Conservation (phyloP, 441 rosid species). For the Adansonia grandidieri region DNA sequence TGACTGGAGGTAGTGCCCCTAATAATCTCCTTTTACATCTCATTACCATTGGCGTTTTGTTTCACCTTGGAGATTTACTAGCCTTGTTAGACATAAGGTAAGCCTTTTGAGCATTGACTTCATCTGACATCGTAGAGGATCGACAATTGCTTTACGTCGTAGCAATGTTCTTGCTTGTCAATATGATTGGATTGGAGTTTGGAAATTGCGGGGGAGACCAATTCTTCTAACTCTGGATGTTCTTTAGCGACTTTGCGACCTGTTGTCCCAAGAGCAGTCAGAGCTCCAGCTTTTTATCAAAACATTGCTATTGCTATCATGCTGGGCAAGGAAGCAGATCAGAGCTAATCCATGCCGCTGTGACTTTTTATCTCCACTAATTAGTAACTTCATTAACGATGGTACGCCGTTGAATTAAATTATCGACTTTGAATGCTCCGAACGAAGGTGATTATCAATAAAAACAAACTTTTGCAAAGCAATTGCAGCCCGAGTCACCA, state of each 20-base stretch:
- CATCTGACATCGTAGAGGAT: background rate
- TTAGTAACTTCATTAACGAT: background rate
- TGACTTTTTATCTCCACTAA: background rate
- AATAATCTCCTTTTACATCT: background rate
- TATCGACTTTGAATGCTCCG: background rate
- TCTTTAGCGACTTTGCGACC: background rate
- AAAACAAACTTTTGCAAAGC: background rate
- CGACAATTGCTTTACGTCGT: background rate
- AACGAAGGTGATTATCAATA: background rate
- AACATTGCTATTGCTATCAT: background rate
- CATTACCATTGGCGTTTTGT: background rate
- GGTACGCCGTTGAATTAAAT: conserved; percentile 22
- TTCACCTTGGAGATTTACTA: background rate
- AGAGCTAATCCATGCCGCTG: background rate
- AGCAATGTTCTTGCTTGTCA: background rate
- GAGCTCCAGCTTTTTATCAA: background rate
- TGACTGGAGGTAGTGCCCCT: no score
- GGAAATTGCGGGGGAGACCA: background rate
- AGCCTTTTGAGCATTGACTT: background rate
- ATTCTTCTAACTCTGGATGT: background rate
- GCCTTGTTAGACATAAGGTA: background rate
- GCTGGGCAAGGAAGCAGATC: background rate
- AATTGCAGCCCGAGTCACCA: conserved; percentile 38
- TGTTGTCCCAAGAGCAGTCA: background rate
- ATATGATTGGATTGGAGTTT: background rate